phyloP scores from a whole-genome alignment of 179 eudicot species.

The Monotropa hypopitys region DNA sequence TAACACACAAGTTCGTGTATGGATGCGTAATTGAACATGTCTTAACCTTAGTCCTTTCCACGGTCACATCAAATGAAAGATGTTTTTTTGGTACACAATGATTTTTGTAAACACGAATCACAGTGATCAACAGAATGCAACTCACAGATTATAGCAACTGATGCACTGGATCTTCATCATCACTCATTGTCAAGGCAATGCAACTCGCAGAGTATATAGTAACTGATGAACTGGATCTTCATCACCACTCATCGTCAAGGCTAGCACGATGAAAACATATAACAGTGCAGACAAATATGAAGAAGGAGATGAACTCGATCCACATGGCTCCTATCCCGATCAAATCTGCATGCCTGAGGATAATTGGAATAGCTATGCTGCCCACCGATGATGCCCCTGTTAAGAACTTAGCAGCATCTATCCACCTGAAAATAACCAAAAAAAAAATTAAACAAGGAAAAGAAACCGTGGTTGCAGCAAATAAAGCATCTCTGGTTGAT shows the following conservation, averaged over 20 bases:
- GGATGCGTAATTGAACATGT: too few species aligned
- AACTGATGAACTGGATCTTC: not conserved
- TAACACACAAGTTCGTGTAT: too few species aligned
- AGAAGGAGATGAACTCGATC: constrained; percentile 65
- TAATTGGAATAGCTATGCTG: constrained; percentile 80
- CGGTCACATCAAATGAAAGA: not conserved
- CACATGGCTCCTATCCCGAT: constrained; percentile 73
- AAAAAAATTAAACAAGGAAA: not conserved
- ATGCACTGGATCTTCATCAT: too few species aligned
- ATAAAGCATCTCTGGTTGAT: not conserved
- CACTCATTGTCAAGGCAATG: too few species aligned
- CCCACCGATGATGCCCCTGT: constrained; percentile 91
- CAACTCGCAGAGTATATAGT: not conserved
- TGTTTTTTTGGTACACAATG: too few species aligned
- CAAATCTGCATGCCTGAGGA: constrained; percentile 64
- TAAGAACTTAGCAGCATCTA: constrained; percentile 85
- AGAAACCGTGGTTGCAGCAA: not conserved
- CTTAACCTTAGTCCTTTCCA: not conserved
- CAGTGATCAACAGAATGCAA: too few species aligned
- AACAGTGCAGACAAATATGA: constrained; percentile 71
- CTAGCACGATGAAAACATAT: constrained; percentile 81
- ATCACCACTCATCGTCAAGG: constrained; percentile 82
- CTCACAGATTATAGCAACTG: too few species aligned
- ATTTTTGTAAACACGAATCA: too few species aligned
- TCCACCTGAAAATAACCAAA: constrained; percentile 44